phyloP scores from a whole-genome alignment of 148 eudicot genomes.

The Rhododendron kiyosumense region DNA sequence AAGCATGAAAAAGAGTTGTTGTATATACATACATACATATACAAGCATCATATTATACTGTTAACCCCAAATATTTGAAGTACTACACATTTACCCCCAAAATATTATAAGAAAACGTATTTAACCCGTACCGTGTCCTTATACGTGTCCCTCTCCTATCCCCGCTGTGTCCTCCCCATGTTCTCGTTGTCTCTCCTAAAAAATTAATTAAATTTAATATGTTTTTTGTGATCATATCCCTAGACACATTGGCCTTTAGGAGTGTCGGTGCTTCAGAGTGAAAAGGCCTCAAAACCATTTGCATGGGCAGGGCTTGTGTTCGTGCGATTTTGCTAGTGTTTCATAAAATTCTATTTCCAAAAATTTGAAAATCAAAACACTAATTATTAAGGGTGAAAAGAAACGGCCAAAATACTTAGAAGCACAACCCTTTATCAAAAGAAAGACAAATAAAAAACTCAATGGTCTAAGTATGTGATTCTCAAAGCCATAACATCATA shows the following conservation, averaged over 20 bases:
- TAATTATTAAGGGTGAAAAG: not conserved
- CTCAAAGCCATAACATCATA: not conserved
- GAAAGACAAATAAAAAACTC: not conserved
- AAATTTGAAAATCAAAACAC: not conserved
- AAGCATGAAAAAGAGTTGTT: too few relatives aligned
- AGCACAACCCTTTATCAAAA: not conserved
- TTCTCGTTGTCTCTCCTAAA: too few relatives aligned
- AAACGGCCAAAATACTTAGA: not conserved
- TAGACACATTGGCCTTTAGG: not conserved
- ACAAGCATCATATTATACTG: too few relatives aligned
- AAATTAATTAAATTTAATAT: too few relatives aligned
- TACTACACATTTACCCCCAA: too few relatives aligned
- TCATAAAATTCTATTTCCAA: not conserved
- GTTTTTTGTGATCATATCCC: too few relatives aligned
- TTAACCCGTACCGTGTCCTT: too few relatives aligned
- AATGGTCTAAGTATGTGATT: not conserved
- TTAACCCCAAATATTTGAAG: too few relatives aligned
- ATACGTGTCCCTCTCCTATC: too few relatives aligned
- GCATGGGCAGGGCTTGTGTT: not conserved
- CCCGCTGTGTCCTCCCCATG: too few relatives aligned
- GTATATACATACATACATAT: too few relatives aligned
- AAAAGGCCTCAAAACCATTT: not conserved
- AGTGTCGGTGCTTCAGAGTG: not conserved
- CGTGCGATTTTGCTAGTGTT: not conserved
- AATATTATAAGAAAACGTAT: too few relatives aligned